These are phyloP conservation scores for Pleurotus salmoneostramineus DNA, from an alignment of 768 basidiomycete genomes.

Conservation along the genomic window DNA sequence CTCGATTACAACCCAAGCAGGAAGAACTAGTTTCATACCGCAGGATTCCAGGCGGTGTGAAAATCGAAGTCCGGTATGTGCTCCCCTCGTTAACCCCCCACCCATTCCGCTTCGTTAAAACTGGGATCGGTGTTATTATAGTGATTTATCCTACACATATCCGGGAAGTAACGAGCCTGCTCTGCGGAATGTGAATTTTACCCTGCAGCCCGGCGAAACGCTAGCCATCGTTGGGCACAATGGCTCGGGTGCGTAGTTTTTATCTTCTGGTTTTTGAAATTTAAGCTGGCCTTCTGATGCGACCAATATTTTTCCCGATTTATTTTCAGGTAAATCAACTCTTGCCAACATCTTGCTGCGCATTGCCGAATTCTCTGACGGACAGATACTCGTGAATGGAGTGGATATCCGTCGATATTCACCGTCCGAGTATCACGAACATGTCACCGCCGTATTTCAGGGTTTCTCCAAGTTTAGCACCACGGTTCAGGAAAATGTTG, in stretches of 20 bases:
- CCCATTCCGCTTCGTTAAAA: constrained; percentile 9
- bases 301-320: constrained; percentile 10
- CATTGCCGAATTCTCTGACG: constrained; percentile 71
- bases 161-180: constrained; percentile 69
- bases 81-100: constrained; percentile 7
- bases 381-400: constrained; percentile 66
- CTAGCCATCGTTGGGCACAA: constrained; percentile 86
- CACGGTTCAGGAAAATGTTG: constrained; percentile 79
- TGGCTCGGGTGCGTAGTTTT: constrained; percentile 57
- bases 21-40: constrained; percentile 49
- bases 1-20: constrained; percentile 58
- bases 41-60: constrained; percentile 52
- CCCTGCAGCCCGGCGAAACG: constrained; percentile 69
- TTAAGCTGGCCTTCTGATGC: neutral
- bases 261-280: neutral
- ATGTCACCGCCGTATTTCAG: constrained; percentile 81
- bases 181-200: constrained; percentile 65
- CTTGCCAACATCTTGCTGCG: constrained; percentile 79
- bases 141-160: constrained; percentile 72
- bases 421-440: constrained; percentile 70
- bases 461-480: constrained; percentile 79
- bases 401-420: constrained; percentile 61
- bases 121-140: constrained; percentile 28
- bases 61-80: constrained; percentile 64
- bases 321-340: constrained; percentile 72